Evolutionary conservation across 2,329 filamentous ascomycete genomes (phyloP), one percentile per base, ranked within the genome.

Genomic region (Monilinia fructigena): DNA sequence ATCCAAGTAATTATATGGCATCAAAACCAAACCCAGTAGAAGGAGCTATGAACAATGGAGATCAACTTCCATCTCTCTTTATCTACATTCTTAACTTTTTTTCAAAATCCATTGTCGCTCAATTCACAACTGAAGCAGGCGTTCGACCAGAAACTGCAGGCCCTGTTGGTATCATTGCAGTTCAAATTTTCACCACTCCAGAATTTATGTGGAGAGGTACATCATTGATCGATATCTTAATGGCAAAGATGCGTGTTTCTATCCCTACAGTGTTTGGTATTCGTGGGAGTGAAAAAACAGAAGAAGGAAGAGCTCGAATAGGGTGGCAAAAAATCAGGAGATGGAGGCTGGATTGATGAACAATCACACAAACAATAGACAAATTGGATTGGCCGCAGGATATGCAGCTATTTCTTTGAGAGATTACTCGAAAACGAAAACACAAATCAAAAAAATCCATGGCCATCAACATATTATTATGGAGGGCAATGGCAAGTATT

Each of bases 191-290:
- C 75, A 89, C 90, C 0, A 82, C 85, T 63, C 82, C 85, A 23
- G 82, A 86, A 20, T 90, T 91, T 74, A 81, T 84, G 64, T 90
- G 87, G 82, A 84, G 88, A 61, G 89, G 86, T 11, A 78, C 84
- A 58, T 84, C 88, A 1, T 81, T 96, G 67, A 88, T 92, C 63
- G 91, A 96, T 75, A 91, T 98, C 67, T 82, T 98, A 40, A 89
- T 96, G 74, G 89, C 93, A 65, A 97, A 98, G 77, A 90, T 91
- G 74, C 87, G 93, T 68, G 82, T 90, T 20, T 82, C 86, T 4
- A 96, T 92, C 73, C 94, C 95, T 0, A 88, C 93, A 1, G 81
- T 99, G 0, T 98, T 96, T 76, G 94, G 94, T 23, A 86, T 93
- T 70, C 84, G 86, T 54, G 93, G 92, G 31, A 87, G 82, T 69